Base-by-base conservation (phyloP, 2,329 filamentous ascomycete genomes). In the Colletotrichum neosansevieriae region DNA sequence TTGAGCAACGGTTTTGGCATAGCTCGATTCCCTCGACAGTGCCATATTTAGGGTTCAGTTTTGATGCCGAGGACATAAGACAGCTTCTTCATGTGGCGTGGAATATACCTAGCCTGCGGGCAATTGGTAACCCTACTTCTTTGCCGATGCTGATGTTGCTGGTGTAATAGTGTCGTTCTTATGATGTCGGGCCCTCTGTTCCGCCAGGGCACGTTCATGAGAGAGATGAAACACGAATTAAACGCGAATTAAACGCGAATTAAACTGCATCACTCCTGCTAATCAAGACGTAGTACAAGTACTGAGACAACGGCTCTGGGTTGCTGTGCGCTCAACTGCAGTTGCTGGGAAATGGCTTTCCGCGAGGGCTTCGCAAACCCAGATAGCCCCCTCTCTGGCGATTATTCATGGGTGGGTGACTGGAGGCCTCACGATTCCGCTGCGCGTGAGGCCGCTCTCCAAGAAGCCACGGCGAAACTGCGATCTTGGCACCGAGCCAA, bases 401-500 rank as follows among this genome's bases (percentile, higher is more conserved):
- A 6, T 47, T 61, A 6, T 61, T 61, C 47, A 61, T 53, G 58
- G 58, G 47, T 53, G 58, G 58, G 47, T 36, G 47, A 61, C 58
- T 61, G 58, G 58, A 47, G 24, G 24, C 47, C 58, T 1, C 15
- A 44, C 38, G 58, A 61, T 47, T 11, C 6, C 15, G 58, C 19
- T 9, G 58, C 58, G 1, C 47, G 49, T 10, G 47, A 53, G 2
- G 58, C 36, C 2, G 36, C 58, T 9, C 58, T 61, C 11, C 4
- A 9, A 2, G 58, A 61, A 10, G 34, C 47, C 11, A 61, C 47
- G 36, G n/a, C 21, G n/a, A 21, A 47, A 21, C 12, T 61, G 58
- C 24, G 58, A 24, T 17, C 21, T 9, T 51, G 49, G 58, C 58
- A 61, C 4, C 71, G 66, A 12, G 69, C 67, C 9, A 71, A 79